Evolutionary conservation across 331 rosid genomes (phyloP).

Genomic region (Phaseolus coccineus): DNA sequence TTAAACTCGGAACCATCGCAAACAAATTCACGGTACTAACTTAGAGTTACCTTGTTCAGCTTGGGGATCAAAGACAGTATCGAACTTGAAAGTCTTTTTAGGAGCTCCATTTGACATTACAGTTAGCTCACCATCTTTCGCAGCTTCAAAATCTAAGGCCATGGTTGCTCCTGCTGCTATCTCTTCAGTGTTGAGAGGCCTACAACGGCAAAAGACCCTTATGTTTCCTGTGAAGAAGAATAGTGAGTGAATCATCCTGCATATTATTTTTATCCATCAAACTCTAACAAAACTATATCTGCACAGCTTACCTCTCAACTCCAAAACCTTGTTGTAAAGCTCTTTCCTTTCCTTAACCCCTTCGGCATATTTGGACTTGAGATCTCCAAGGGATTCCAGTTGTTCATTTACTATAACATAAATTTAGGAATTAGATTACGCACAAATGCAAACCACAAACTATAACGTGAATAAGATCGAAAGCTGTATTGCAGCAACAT

Average conservation of each 20-base stretch:
- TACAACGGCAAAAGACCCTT: conserved; percentile 95
- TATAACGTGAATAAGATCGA: background rate
- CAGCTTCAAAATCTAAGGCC: conserved; percentile 88
- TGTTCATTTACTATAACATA: conserved; percentile 69
- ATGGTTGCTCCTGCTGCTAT: conserved; percentile 67
- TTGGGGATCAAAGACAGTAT: conserved; percentile 86
- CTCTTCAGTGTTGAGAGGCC: conserved; percentile 85
- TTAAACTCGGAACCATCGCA: conserved; percentile 19
- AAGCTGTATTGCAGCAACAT: conserved; percentile 23
- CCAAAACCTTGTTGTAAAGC: conserved; percentile 90
- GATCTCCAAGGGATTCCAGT: conserved; percentile 61
- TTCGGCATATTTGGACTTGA: conserved; percentile 74
- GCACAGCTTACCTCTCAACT: conserved; percentile 78
- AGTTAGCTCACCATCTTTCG: conserved; percentile 83
- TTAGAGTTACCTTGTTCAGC: conserved; percentile 76
- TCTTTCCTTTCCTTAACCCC: conserved; percentile 83
- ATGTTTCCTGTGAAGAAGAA: conserved; percentile 77
- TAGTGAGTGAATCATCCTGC: conserved; percentile 27
- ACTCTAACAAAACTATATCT: conserved; percentile 35
- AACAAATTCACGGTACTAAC: background rate
- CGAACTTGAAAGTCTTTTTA: conserved; percentile 79
- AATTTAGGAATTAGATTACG: conserved; percentile 18
- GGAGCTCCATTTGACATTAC: conserved; percentile 80
- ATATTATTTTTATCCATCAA: conserved; percentile 7
- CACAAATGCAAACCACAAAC: background rate